Conservation (phyloP, 805 yeast species). For the Cyberlindnera bimundalis region DNA sequence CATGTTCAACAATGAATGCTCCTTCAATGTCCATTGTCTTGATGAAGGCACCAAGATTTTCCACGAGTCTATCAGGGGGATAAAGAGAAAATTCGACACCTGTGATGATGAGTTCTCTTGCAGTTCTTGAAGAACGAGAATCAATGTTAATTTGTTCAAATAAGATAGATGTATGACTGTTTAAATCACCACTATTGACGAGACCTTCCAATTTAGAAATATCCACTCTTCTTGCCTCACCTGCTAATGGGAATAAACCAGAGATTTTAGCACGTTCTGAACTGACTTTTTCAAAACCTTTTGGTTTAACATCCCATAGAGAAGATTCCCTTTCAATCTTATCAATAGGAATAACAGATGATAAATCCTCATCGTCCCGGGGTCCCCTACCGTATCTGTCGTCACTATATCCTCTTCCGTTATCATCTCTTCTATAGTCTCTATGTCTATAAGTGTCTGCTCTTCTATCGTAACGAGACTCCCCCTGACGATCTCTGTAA, state of each 20-base stretch:
- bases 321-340: slow-evolving; percentile 47
- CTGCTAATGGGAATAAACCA: slow-evolving; percentile 77
- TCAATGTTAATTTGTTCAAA: slow-evolving; percentile 32
- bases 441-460: slow-evolving; percentile 1
- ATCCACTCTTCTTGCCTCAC: slow-evolving; percentile 42
- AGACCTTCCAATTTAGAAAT: slow-evolving; percentile 31
- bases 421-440: slow-evolving; percentile 1
- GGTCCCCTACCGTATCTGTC: slow-evolving; percentile 9
- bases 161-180: slow-evolving; percentile 31
- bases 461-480: slow-evolving; percentile 6
- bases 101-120: slow-evolving; percentile 28
- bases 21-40: slow-evolving; percentile 41
- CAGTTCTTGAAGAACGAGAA: slow-evolving; percentile 25
- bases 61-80: slow-evolving; percentile 38
- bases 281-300: slow-evolving; percentile 68
- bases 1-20: slow-evolving; percentile 35
- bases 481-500: slow-evolving; percentile 5
- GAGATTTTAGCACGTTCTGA: slow-evolving; percentile 76
- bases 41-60: slow-evolving; percentile 43
- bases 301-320: slow-evolving; percentile 74
- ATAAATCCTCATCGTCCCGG: slow-evolving; percentile 27
- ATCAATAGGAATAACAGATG: slow-evolving; percentile 44
- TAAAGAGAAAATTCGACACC: slow-evolving; percentile 31
- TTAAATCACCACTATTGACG: slow-evolving; percentile 29
- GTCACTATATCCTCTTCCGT: slow-evolving; percentile 5